Evolutionary conservation across 2,329 filamentous ascomycete genomes (phyloP).

Genomic region (Tolypocladium album): DNA sequence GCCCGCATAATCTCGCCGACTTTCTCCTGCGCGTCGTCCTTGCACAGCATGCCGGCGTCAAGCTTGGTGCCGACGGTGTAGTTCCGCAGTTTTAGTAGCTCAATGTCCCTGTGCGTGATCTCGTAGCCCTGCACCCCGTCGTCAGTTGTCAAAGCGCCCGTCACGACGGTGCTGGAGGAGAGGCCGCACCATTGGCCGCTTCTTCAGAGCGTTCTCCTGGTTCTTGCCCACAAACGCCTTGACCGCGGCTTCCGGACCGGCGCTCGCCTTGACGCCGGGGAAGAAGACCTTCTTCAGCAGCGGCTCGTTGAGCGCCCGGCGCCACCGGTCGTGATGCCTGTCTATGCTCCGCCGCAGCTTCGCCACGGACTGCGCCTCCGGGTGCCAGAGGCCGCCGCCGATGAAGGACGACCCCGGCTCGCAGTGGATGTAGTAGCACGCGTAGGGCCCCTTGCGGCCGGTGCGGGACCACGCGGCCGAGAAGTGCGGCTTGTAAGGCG

Average conservation of each 20-base stretch:
- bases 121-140: conserved; percentile 54
- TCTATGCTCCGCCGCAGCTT: conserved; percentile 67
- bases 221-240: conserved; percentile 64
- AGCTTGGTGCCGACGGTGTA: conserved; percentile 64
- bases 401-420: conserved; percentile 63
- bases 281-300: conserved; percentile 56
- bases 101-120: conserved; percentile 66
- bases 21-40: conserved; percentile 50
- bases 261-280: conserved; percentile 22
- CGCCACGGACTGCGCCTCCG: conserved; percentile 54
- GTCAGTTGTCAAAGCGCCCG: not conserved
- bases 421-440: conserved; percentile 79
- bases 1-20: conserved; percentile 53
- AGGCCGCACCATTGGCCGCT: conserved; percentile 64
- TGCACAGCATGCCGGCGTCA: conserved; percentile 52
- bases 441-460: conserved; percentile 77
- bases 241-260: conserved; percentile 41
- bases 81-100: conserved; percentile 68
- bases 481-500: conserved; percentile 85
- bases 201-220: conserved; percentile 67
- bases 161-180: not conserved
- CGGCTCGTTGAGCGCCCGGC: conserved; percentile 51
- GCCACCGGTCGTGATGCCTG: conserved; percentile 58
- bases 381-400: conserved; percentile 75
- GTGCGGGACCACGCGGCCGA: conserved; percentile 81